Conservation (phyloP, 2,329 filamentous ascomycete species). For the Botrytis medusae region DNA sequence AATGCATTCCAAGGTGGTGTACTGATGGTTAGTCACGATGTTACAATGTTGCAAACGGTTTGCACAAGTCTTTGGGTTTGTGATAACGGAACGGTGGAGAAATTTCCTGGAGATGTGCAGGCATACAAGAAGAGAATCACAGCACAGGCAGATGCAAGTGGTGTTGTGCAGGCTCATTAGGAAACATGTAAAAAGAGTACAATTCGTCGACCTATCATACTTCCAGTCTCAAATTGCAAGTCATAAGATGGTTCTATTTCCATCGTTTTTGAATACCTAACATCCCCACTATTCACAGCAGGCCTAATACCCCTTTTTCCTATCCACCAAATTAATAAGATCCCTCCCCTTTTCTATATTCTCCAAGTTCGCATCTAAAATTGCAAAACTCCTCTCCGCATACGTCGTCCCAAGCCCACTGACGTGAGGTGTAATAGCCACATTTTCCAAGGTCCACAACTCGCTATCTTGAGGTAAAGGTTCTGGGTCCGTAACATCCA, state of each 20-base stretch:
- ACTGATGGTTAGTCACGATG: constrained; percentile 98
- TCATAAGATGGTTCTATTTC: neutral
- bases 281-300: neutral
- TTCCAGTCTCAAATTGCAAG: neutral
- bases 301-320: constrained; percentile 58
- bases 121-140: constrained; percentile 97
- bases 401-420: constrained; percentile 57
- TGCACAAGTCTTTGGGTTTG: constrained; percentile 96
- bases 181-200: neutral
- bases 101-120: constrained; percentile 93
- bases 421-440: constrained; percentile 64
- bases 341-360: constrained; percentile 51
- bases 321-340: constrained; percentile 62
- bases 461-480: constrained; percentile 60
- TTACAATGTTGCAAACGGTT: constrained; percentile 96
- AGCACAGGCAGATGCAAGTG: constrained; percentile 82
- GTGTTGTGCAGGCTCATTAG: constrained; percentile 58
- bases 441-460: constrained; percentile 62
- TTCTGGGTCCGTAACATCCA: constrained; percentile 70
- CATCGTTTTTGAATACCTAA: neutral
- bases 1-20: constrained; percentile 90
- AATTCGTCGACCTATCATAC: neutral
- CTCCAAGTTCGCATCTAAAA: constrained; percentile 58
- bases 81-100: constrained; percentile 88
- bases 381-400: constrained; percentile 54